Evolutionary conservation across 441 rosid species (phyloP).

Genomic region (Corymbia calophylla): DNA sequence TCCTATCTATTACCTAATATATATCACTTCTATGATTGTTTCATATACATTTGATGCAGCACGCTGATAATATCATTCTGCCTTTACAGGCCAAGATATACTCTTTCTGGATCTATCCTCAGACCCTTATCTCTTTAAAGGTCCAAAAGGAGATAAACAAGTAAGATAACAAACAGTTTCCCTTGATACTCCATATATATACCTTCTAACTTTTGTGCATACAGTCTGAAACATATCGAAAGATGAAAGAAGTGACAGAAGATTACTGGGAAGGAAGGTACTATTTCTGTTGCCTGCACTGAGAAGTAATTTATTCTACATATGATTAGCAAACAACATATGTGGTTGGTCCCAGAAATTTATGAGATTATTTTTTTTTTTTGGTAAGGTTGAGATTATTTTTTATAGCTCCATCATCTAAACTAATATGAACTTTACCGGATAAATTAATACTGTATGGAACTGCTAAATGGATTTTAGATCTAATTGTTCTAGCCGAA

Average conservation of each 20-base stretch:
- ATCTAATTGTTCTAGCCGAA: not conserved
- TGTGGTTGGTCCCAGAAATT: not conserved
- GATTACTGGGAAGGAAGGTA: constrained; percentile 97
- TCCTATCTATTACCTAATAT: not conserved
- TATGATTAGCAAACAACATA: not conserved
- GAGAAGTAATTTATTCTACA: not conserved
- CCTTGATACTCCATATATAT: not conserved
- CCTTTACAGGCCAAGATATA: constrained; percentile 59
- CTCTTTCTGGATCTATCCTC: constrained; percentile 78
- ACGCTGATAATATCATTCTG: not conserved
- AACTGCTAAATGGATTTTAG: not conserved
- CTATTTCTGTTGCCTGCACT: not conserved
- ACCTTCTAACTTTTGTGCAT: not conserved
- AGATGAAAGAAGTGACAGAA: constrained; percentile 67
- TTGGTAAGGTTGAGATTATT: not conserved
- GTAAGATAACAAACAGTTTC: constrained; percentile 20
- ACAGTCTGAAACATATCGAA: constrained; percentile 91
- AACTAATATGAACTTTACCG: not conserved
- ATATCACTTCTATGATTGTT: not conserved
- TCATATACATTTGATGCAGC: not conserved
- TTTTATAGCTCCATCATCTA: not conserved
- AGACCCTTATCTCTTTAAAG: constrained; percentile 84
- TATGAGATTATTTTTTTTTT: not conserved
- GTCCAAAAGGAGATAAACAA: constrained; percentile 90
- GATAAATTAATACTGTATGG: not conserved